A percentile compares a stretch with the other conserved stretches of the same genome.
phyloP scores from a whole-genome alignment of 1,284 basidiomycete genomes.

The Trametes polyzona region DNA sequence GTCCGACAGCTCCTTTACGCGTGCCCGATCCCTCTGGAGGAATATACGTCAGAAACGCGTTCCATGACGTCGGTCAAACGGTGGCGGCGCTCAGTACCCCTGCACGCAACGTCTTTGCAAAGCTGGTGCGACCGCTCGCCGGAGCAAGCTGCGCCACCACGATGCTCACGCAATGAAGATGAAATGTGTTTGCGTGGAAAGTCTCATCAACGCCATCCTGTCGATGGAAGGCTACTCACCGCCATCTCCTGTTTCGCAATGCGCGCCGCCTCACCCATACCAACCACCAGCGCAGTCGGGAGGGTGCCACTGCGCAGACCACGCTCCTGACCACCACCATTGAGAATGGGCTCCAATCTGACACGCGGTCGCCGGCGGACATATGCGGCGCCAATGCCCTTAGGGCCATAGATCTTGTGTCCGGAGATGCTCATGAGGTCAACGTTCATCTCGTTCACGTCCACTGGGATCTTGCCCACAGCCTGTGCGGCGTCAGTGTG shows the following conservation, averaged over 20 bases:
- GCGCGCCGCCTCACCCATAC: constrained; percentile 94
- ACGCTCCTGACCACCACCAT: constrained; percentile 97
- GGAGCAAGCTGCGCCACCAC: constrained; percentile 31
- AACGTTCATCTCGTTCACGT: constrained; percentile 96
- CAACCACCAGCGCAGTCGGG: constrained; percentile 88
- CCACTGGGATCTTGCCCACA: constrained; percentile 86
- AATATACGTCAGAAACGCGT: constrained; percentile 5
- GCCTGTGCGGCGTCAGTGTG: constrained; percentile 99
- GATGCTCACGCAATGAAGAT: constrained; percentile 30
- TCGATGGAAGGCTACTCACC: constrained; percentile 57
- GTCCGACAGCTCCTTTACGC: constrained; percentile 79
- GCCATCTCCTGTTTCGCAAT: constrained; percentile 92
- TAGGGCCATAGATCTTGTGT: constrained; percentile 99
- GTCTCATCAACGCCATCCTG: constrained; percentile 53
- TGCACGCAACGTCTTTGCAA: constrained; percentile 73
- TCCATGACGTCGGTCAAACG: not conserved
- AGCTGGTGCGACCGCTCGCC: constrained; percentile 46
- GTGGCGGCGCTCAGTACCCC: constrained; percentile 78
- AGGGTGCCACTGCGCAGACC: constrained; percentile 95
- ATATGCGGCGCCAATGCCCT: constrained; percentile 95
- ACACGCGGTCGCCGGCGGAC: constrained; percentile 93
- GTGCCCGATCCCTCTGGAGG: constrained; percentile 79
- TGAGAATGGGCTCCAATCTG: constrained; percentile 93
- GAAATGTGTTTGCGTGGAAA: constrained; percentile 33
- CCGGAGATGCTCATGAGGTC: constrained; percentile 97